These are phyloP conservation scores for Diophrys appendiculata DNA, from an alignment of 73 alveolate genomes.

Conservation along the genomic window DNA sequence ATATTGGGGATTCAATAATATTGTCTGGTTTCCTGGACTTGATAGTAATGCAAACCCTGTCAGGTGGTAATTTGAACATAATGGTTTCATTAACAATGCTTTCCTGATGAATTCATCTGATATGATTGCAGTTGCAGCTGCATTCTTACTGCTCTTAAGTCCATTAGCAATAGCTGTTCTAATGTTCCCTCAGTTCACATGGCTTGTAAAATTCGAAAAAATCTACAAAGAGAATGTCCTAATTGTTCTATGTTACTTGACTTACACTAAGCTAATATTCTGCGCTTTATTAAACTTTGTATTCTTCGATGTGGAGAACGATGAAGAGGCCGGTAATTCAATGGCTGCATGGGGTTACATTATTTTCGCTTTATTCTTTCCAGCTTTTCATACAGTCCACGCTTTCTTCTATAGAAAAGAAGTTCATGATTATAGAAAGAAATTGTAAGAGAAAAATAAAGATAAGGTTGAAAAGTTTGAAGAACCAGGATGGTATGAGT, in stretches of 20 bases:
- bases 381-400: neutral
- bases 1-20: neutral
- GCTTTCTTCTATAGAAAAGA: neutral
- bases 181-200: neutral
- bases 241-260: neutral
- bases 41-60: neutral
- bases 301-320: neutral
- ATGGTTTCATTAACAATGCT: slow-evolving; percentile 8
- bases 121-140: neutral
- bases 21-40: slow-evolving; percentile 5
- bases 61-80: neutral
- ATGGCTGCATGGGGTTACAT: slow-evolving; percentile 3
- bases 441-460: neutral
- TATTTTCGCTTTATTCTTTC: neutral
- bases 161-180: neutral
- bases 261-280: neutral
- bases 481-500: no score
- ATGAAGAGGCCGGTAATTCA: slow-evolving; percentile 11
- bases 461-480: neutral
- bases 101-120: slow-evolving; percentile 12
- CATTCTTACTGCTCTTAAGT: neutral
- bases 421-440: neutral
- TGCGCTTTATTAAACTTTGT: slow-evolving; percentile 3
- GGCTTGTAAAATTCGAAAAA: neutral
- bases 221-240: neutral